Conservation (phyloP, 495 filamentous ascomycete genomes). For the Xylona heveae region DNA sequence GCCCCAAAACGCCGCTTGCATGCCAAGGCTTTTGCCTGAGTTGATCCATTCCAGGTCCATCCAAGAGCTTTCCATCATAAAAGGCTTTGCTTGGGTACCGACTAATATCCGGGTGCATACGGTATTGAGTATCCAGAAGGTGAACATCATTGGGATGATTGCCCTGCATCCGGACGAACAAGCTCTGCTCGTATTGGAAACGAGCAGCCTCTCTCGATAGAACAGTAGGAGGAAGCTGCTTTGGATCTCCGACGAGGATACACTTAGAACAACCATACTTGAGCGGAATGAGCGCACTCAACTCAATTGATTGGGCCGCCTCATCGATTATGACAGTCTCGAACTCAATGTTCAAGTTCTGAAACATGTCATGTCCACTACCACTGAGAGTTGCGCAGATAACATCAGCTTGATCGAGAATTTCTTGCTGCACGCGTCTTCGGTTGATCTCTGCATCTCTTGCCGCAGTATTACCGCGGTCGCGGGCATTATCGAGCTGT, state of each 20-base stretch:
- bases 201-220: slow-evolving; percentile 78
- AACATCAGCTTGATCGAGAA: slow-evolving; percentile 75
- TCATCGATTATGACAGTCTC: slow-evolving; percentile 98
- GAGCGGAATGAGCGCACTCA: slow-evolving; percentile 87
- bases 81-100: slow-evolving; percentile 74
- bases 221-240: slow-evolving; percentile 89
- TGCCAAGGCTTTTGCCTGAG: slow-evolving; percentile 72
- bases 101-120: slow-evolving; percentile 96
- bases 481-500: slow-evolving; percentile 66
- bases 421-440: slow-evolving; percentile 67
- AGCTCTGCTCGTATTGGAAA: slow-evolving; percentile 90
- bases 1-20: slow-evolving; percentile 52
- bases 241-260: slow-evolving; percentile 91
- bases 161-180: slow-evolving; percentile 94
- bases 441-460: slow-evolving; percentile 73
- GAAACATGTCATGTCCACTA: slow-evolving; percentile 95
- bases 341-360: slow-evolving; percentile 81
- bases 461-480: slow-evolving; percentile 51
- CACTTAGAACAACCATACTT: slow-evolving; percentile 97
- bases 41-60: slow-evolving; percentile 62
- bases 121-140: slow-evolving; percentile 87
- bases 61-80: slow-evolving; percentile 69
- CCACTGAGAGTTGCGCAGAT: slow-evolving; percentile 91
- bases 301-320: slow-evolving; percentile 91
- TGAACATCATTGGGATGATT: slow-evolving; percentile 84